These are phyloP conservation scores for Pichia thaimueangensis DNA, from an alignment of 805 yeast species.

Conservation along the genomic window DNA sequence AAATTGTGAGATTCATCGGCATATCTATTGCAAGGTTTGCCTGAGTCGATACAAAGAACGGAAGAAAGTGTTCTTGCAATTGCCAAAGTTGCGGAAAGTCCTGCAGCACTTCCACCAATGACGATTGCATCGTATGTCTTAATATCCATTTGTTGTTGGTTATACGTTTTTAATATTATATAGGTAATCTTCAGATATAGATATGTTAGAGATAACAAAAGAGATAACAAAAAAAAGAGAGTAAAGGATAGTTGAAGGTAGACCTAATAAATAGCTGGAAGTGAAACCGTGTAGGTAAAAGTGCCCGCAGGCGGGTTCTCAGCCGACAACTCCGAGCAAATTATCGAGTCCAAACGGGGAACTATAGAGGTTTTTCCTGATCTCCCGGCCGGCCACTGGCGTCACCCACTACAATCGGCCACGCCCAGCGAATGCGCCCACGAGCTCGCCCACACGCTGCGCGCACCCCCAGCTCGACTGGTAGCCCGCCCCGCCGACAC, in stretches of 20 bases:
- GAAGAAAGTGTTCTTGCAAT: background rate
- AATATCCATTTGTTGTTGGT: background rate
- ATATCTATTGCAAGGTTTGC: background rate
- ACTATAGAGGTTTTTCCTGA: no score
- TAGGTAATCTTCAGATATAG: no score
- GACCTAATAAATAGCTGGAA: no score
- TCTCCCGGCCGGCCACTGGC: no score
- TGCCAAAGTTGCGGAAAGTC: background rate
- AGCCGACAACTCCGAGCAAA: no score
- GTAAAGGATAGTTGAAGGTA: no score
- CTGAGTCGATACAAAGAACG: background rate
- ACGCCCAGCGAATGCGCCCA: background rate
- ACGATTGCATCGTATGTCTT: background rate
- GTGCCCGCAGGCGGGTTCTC: no score
- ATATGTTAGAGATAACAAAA: no score
- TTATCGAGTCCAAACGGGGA: no score
- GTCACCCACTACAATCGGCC: slow-evolving; percentile 1
- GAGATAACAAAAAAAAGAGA: no score
- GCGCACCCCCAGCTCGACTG: slow-evolving; percentile 57
- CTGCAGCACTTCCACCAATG: background rate
- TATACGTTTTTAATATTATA: no score
- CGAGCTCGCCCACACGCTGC: slow-evolving; percentile 34
- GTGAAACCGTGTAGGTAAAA: no score
- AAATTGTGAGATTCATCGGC: slow-evolving; percentile 1
- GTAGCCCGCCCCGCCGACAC: slow-evolving; percentile 40